Percentiles rank a stretch among this genome's conserved stretches.
Evolutionary conservation across 208 protist genomes (phyloP).

Genomic region (Leishmania arabica): DNA sequence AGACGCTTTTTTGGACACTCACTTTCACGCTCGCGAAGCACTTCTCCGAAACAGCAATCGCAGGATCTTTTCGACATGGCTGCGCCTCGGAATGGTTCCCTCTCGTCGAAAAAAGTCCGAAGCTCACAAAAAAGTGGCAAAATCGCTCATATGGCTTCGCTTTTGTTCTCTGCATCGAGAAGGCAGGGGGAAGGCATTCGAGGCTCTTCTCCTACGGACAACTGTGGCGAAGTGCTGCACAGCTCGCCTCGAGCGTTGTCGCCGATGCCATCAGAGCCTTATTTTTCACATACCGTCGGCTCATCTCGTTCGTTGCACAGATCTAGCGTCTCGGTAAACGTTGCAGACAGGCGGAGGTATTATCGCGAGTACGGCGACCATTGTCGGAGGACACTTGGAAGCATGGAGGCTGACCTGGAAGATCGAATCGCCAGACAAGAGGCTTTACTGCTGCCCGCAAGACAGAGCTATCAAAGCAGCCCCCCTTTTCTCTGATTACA

Average conservation of each 20-base stretch:
- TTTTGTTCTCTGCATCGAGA: neutral
- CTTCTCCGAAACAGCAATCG: slow-evolving; percentile 5
- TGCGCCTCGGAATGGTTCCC: neutral
- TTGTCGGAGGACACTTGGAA: neutral
- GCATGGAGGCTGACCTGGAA: slow-evolving; percentile 5
- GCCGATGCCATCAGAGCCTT: neutral
- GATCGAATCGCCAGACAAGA: slow-evolving; percentile 3
- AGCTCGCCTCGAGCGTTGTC: neutral
- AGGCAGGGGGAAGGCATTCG: neutral
- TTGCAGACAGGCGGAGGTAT: neutral
- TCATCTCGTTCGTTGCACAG: neutral
- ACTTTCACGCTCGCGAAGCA: slow-evolving; percentile 19
- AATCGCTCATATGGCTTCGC: neutral
- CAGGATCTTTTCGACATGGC: neutral
- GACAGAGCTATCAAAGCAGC: neutral
- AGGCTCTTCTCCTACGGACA: neutral
- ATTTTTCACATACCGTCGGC: neutral
- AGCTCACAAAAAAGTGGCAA: neutral
- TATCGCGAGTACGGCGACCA: neutral
- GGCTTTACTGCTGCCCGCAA: neutral
- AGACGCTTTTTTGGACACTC: neutral
- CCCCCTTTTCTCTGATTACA: neutral
- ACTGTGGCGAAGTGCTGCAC: neutral
- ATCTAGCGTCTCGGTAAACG: slow-evolving; percentile 1
- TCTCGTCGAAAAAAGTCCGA: neutral